Evolutionary conservation across 352 stramenopile genomes (phyloP).

Genomic region (Phytophthora kernoviae): DNA sequence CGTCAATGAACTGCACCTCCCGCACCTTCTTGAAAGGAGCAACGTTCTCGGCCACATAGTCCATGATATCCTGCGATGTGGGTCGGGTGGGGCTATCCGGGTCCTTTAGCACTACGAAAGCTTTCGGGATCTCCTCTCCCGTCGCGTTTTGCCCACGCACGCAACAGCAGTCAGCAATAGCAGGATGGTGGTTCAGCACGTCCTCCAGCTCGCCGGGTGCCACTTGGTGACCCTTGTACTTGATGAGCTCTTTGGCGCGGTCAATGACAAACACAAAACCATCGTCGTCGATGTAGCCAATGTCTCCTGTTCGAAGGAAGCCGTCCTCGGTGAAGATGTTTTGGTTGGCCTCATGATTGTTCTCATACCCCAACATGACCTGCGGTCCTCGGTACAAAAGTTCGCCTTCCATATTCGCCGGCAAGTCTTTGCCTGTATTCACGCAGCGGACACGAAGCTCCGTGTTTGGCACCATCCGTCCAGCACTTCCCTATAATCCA

Average conservation of each 20-base stretch:
- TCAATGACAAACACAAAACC: slow-evolving; percentile 91
- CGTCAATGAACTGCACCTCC: slow-evolving; percentile 82
- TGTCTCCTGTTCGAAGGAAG: slow-evolving; percentile 90
- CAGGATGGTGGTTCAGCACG: slow-evolving; percentile 74
- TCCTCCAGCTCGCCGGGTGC: slow-evolving; percentile 91
- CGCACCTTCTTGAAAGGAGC: slow-evolving; percentile 85
- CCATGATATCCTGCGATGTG: slow-evolving; percentile 72
- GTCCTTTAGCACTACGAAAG: slow-evolving; percentile 84
- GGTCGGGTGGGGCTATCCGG: slow-evolving; percentile 15
- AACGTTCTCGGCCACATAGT: slow-evolving; percentile 75
- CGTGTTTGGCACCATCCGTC: slow-evolving; percentile 52
- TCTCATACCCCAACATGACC: slow-evolving; percentile 92
- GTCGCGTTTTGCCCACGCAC: slow-evolving; percentile 55
- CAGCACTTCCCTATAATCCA: slow-evolving; percentile 27
- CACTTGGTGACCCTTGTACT: slow-evolving; percentile 91
- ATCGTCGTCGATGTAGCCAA: slow-evolving; percentile 90
- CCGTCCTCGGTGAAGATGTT: slow-evolving; percentile 68
- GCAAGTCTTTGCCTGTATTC: slow-evolving; percentile 40
- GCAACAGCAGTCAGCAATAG: slow-evolving; percentile 74
- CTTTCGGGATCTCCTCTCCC: slow-evolving; percentile 85
- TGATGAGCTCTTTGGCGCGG: slow-evolving; percentile 94
- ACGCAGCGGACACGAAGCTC: slow-evolving; percentile 48
- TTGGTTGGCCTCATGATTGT: slow-evolving; percentile 79
- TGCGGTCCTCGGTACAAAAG: slow-evolving; percentile 86
- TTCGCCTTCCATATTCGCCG: slow-evolving; percentile 54